Evolutionary conservation across 805 yeast species (phyloP).

Genomic region (Lipomyces sp.): DNA sequence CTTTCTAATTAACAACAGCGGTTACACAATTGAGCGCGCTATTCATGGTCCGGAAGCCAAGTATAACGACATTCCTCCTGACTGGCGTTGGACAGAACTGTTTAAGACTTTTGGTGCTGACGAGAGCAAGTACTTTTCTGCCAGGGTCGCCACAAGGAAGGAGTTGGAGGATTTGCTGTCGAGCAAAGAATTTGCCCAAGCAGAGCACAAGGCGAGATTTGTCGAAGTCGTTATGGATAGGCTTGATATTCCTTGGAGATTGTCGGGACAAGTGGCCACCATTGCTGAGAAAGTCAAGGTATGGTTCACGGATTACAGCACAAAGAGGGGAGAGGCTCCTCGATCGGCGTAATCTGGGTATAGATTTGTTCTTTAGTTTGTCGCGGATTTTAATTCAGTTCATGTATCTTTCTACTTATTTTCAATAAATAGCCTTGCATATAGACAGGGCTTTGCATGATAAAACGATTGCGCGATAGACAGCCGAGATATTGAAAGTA

Average conservation of each 20-base stretch:
- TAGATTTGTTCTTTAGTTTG: background rate
- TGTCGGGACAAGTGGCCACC: conserved; percentile 44
- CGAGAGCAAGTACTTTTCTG: conserved; percentile 38
- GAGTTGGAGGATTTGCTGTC: conserved; percentile 44
- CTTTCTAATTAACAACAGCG: conserved; percentile 78
- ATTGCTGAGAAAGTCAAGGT: conserved; percentile 40
- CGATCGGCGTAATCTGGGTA: conserved; percentile 9
- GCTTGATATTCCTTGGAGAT: conserved; percentile 69
- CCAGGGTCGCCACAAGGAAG: conserved; percentile 34
- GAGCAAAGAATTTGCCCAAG: conserved; percentile 46
- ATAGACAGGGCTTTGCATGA: no score
- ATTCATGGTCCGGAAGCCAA: conserved; percentile 76
- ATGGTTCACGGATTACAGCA: conserved; percentile 38
- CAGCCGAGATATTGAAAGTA: no score
- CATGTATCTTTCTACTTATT: background rate
- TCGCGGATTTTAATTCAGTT: background rate
- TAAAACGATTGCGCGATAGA: no score
- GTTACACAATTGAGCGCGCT: conserved; percentile 88
- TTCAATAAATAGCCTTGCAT: background rate
- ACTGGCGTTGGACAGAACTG: conserved; percentile 80
- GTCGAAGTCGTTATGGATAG: conserved; percentile 64
- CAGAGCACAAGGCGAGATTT: conserved; percentile 51
- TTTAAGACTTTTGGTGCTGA: conserved; percentile 66
- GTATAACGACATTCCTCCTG: conserved; percentile 80
- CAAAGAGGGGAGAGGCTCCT: conserved; percentile 31